Evolutionary conservation across 2,329 filamentous ascomycete genomes (phyloP), one percentile per base, ranked within the genome.

Genomic region (Pleurostoma richardsiae): DNA sequence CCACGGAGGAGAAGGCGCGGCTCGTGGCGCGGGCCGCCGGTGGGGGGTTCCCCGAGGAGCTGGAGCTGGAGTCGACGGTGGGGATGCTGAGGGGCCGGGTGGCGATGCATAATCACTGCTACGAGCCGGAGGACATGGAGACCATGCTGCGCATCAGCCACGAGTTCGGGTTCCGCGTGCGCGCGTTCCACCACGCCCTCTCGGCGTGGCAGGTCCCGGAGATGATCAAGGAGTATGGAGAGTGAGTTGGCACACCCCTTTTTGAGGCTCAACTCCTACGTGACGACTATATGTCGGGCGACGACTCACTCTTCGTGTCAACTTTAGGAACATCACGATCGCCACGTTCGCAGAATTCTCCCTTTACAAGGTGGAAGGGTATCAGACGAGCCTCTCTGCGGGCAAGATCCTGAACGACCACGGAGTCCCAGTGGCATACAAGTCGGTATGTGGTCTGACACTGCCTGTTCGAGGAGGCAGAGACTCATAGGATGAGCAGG

Each of bases 51-150:
- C 63, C 66, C 1, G 59, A 64, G 40, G 59, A 65, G 27, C 45
- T 72, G 10, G 64, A 70, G 48, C 59, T 69, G 11, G 69, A 73
- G 30, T 65, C 67, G 10, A 65, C 64, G 2, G 60, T 67, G 28
- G 67, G 59, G 4, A 61, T 72, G 48, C 55, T 73, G 29, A 59
- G 70, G 19, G 69, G 69, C 4, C 61, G 64, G 39, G 60, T 72
- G 11, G 62, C 63, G 11, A 57, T 73, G 48, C 69, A 73, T 45
- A 62, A 70, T 40, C 70, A 73, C 56, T 71, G 70, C 55, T 73
- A 73, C 46, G 63, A 70, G 45, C 59, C 66, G 1, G 62, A 72
- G 43, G 70, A 73, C 47, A 56, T 73, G 30, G 66, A 70, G 46
- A 66, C 69, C 39, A 69, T 72, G 63, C 56, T 72, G 10, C 59